Conservation (phyloP, 2,329 filamentous ascomycete genomes). For the Fusarium graminum region DNA sequence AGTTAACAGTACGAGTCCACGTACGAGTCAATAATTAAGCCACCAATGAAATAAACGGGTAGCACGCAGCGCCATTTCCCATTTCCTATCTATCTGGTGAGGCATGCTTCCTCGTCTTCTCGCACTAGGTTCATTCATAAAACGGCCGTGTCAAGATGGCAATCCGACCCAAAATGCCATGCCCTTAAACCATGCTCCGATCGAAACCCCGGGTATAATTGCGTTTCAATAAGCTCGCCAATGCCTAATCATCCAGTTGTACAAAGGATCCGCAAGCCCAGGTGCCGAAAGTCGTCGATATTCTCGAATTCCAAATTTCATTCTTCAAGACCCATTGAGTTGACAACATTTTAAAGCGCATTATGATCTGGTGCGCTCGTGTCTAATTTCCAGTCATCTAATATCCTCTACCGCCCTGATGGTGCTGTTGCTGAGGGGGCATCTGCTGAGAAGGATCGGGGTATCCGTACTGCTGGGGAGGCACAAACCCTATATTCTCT, state of each 20-base stretch:
- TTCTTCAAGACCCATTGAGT: conserved; percentile 15
- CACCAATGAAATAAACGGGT: conserved; percentile 15
- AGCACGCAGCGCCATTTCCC: conserved; percentile 36
- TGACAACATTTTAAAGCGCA: conserved; percentile 7
- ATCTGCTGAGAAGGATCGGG: conserved; percentile 59
- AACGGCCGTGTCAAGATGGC: conserved; percentile 49
- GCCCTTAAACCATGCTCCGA: conserved; percentile 45
- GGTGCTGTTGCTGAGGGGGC: conserved; percentile 54
- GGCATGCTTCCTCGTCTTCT: conserved; percentile 35
- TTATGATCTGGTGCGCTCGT: conserved; percentile 11
- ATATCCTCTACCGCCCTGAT: conserved; percentile 60
- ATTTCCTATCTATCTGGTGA: conserved; percentile 28
- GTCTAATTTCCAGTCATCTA: conserved; percentile 45
- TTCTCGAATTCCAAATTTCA: conserved; percentile 28
- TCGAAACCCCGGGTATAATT: conserved; percentile 50
- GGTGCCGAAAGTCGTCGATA: conserved; percentile 44
- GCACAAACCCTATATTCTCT: conserved; percentile 53
- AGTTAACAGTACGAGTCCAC: conserved; percentile 2
- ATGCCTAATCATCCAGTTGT: conserved; percentile 47
- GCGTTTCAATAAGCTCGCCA: conserved; percentile 49
- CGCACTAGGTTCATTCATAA: conserved; percentile 45
- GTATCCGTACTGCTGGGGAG: conserved; percentile 60
- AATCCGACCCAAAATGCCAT: conserved; percentile 42
- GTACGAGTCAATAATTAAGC: neutral
- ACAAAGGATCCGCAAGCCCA: conserved; percentile 48